Conservation (phyloP, 495 filamentous ascomycete species). For the Apodospora peruviana region DNA sequence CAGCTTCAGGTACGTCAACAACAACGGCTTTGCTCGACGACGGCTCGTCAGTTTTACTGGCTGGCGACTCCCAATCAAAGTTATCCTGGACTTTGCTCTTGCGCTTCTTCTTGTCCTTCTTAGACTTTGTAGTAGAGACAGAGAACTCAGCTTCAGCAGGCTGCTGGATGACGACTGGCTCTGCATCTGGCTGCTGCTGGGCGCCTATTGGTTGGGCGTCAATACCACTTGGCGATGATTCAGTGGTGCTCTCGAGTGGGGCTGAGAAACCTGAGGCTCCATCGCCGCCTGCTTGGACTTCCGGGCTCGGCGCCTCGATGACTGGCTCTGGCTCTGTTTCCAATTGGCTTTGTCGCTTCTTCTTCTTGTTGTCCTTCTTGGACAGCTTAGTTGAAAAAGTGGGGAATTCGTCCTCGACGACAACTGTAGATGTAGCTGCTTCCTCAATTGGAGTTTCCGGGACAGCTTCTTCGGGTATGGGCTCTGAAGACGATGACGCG, state of each 20-base stretch:
- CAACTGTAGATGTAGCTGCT: neutral
- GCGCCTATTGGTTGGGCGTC: neutral
- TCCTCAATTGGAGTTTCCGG: too few species aligned
- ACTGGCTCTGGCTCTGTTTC: too few species aligned
- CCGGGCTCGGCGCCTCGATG: too few species aligned
- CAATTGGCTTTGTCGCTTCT: slow-evolving; percentile 4
- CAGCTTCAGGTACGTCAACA: too few species aligned
- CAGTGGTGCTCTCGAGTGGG: neutral
- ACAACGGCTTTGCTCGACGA: too few species aligned
- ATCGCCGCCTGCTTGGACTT: neutral
- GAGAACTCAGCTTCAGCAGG: neutral
- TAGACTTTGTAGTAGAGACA: neutral
- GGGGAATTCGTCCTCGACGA: slow-evolving; percentile 2
- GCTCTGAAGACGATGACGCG: too few species aligned
- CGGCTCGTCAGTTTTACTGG: too few species aligned
- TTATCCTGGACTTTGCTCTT: slow-evolving; percentile 9
- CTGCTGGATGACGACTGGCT: neutral
- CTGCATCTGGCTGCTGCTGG: slow-evolving; percentile 7
- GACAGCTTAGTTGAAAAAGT: slow-evolving; percentile 17
- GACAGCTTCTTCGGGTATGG: too few species aligned
- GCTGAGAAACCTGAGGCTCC: too few species aligned
- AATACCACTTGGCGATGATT: neutral
- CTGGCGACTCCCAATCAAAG: neutral
- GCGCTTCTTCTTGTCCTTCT: slow-evolving; percentile 23
- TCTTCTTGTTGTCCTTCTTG: slow-evolving; percentile 33